phyloP scores from a whole-genome alignment of 1,284 basidiomycete genomes.

The Ustanciosporium gigantosporum region DNA sequence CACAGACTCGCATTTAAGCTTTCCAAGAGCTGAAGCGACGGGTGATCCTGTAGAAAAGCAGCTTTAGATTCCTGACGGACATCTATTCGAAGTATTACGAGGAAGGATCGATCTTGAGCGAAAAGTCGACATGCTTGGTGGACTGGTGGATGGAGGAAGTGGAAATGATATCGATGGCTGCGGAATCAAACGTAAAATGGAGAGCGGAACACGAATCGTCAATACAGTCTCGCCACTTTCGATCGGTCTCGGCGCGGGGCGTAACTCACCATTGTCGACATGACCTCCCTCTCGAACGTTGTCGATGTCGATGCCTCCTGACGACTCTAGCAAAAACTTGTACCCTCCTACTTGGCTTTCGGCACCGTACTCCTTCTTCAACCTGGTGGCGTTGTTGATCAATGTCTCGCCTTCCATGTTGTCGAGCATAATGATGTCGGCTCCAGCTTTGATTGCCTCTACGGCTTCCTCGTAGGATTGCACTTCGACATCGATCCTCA shows the following conservation, averaged over 20 bases:
- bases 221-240: too few species aligned
- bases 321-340: conserved; percentile 54
- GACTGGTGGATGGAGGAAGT: conserved; percentile 58
- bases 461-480: conserved; percentile 84
- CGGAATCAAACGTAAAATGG: too few species aligned
- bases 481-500: conserved; percentile 94
- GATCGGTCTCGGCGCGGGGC: too few species aligned
- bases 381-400: conserved; percentile 37
- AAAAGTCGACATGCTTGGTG: conserved; percentile 59
- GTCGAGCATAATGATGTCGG: conserved; percentile 97
- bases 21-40: too few species aligned
- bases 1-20: too few species aligned
- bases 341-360: conserved; percentile 3
- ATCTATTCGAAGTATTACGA: conserved; percentile 15
- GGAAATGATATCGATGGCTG: conserved; percentile 57
- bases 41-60: too few species aligned
- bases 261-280: conserved; percentile 32
- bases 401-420: conserved; percentile 55
- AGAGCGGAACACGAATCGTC: not conserved
- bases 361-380: conserved; percentile 33
- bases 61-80: not conserved
- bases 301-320: conserved; percentile 54
- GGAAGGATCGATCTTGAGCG: conserved; percentile 55
- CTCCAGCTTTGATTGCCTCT: conserved; percentile 92
- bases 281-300: conserved; percentile 49